Conservation (phyloP, 805 yeast species). For the Dipodascus albidus region DNA sequence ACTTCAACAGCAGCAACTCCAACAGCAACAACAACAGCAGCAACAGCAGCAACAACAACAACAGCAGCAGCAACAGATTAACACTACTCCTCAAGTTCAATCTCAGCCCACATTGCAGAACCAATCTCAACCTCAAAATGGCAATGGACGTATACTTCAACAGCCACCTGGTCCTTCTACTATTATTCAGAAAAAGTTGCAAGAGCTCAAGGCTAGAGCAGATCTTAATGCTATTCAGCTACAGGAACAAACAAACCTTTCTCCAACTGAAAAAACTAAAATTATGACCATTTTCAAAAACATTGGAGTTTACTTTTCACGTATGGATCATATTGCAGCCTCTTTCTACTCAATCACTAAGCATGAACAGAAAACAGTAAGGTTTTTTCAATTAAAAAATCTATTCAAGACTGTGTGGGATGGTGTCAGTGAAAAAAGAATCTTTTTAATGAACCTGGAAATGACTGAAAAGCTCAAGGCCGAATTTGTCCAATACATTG, state of each 20-base stretch:
- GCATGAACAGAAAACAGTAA: slow-evolving; percentile 62
- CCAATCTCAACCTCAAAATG: not conserved
- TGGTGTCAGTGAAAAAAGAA: slow-evolving; percentile 45
- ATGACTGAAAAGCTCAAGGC: slow-evolving; percentile 55
- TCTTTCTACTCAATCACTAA: slow-evolving; percentile 67
- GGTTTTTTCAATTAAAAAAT: slow-evolving; percentile 65
- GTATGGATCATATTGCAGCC: slow-evolving; percentile 68
- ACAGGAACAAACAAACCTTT: slow-evolving; percentile 27
- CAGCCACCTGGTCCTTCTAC: not conserved
- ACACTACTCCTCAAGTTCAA: slow-evolving; percentile 14
- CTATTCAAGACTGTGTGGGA: slow-evolving; percentile 72
- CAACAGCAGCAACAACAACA: slow-evolving; percentile 14
- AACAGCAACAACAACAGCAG: slow-evolving; percentile 4
- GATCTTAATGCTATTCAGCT: slow-evolving; percentile 53
- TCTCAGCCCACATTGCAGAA: not conserved
- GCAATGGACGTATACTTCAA: not conserved
- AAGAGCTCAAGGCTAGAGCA: slow-evolving; percentile 58
- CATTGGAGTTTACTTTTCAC: slow-evolving; percentile 11
- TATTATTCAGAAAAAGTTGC: slow-evolving; percentile 30
- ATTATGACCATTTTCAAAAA: not conserved
- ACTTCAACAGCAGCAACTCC: slow-evolving; percentile 16
- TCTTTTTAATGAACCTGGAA: slow-evolving; percentile 62
- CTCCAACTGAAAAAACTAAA: slow-evolving; percentile 16
- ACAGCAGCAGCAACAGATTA: slow-evolving; percentile 14
- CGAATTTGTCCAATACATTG: slow-evolving; percentile 66